These are phyloP conservation scores for Glycine soja DNA, from an alignment of 306 rosid species.

Conservation along the genomic window DNA sequence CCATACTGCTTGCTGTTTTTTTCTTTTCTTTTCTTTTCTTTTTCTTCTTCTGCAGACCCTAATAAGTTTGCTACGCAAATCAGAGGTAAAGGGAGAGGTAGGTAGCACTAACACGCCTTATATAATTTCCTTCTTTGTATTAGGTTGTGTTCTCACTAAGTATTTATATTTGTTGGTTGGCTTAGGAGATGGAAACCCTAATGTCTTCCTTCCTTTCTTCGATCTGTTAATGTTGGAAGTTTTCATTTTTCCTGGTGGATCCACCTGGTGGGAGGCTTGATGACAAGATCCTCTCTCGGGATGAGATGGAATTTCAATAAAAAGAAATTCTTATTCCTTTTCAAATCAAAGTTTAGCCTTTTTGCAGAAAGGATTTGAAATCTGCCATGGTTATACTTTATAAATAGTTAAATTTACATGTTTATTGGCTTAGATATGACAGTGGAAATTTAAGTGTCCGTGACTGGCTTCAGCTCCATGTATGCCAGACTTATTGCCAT, in stretches of 20 bases:
- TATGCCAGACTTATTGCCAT: background rate
- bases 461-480: background rate
- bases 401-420: no score
- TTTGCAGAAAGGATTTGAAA: background rate
- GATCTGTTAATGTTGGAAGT: background rate
- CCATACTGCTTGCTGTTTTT: background rate
- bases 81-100: background rate
- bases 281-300: background rate
- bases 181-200: slow-evolving; percentile 3
- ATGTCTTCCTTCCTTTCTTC: background rate
- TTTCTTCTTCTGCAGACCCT: background rate
- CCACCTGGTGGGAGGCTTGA: background rate
- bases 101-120: background rate
- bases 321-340: no score
- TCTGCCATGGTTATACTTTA: no score
- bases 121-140: background rate
- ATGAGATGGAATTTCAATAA: background rate
- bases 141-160: no score
- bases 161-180: background rate
- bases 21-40: background rate
- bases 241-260: background rate
- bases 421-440: no score
- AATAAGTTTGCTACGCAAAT: background rate
- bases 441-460: background rate
- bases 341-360: background rate